Conservation (phyloP, 768 basidiomycete genomes). For the Strobilomyces dryophilus region DNA sequence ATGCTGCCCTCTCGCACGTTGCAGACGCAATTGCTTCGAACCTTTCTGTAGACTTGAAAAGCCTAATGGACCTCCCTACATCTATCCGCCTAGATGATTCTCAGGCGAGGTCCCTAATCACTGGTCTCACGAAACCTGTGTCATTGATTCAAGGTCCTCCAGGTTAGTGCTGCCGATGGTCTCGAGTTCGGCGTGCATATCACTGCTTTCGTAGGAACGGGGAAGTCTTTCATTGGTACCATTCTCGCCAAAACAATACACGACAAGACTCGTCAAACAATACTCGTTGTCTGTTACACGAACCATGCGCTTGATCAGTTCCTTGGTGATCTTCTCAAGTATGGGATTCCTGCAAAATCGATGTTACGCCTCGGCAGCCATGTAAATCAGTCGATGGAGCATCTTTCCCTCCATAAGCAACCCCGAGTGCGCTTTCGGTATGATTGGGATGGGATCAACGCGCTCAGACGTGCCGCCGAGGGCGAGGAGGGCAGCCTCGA, state of each 20-base stretch:
- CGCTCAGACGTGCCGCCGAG: constrained; percentile 27
- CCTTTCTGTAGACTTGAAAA: constrained; percentile 36
- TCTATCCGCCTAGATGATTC: constrained; percentile 46
- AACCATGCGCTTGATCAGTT: constrained; percentile 74
- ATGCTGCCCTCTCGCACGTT: constrained; percentile 7
- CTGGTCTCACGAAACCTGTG: constrained; percentile 50
- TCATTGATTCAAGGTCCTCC: constrained; percentile 71
- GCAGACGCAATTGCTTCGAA: constrained; percentile 26
- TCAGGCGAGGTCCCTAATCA: constrained; percentile 43
- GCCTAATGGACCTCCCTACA: constrained; percentile 32
- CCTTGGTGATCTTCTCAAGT: constrained; percentile 53
- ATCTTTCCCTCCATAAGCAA: constrained; percentile 36
- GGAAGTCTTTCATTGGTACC: constrained; percentile 69
- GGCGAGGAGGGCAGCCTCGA: constrained; percentile 30
- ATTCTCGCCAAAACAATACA: constrained; percentile 58
- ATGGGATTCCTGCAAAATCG: constrained; percentile 44
- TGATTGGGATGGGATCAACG: constrained; percentile 13
- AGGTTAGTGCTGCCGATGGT: constrained; percentile 35
- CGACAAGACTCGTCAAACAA: constrained; percentile 39
- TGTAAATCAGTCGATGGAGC: constrained; percentile 41
- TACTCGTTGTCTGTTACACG: constrained; percentile 67
- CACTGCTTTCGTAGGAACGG: constrained; percentile 47
- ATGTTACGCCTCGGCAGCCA: constrained; percentile 62
- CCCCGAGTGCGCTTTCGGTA: neutral
- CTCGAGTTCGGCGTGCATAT: neutral